phyloP scores from a whole-genome alignment of 164 flowering plant species.

The Nymphaea colorata region DNA sequence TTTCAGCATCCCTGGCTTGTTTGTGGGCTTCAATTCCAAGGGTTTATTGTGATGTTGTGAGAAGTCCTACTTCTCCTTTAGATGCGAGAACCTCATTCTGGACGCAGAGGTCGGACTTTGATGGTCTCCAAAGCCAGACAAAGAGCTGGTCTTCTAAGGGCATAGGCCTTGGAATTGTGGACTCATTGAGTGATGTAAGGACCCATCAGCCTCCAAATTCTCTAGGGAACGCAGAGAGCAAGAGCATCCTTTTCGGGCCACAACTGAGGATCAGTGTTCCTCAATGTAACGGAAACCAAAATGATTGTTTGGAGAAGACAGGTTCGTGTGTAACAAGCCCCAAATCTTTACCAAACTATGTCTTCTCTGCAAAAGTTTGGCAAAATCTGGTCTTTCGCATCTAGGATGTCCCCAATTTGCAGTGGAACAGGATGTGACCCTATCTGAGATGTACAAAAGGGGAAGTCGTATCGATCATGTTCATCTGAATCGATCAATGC shows the following conservation, averaged over 20 bases:
- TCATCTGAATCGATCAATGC: constrained; percentile 33
- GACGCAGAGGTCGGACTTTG: constrained; percentile 23
- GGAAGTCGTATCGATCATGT: constrained; percentile 33
- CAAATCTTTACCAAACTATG: constrained; percentile 44
- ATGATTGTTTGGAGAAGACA: constrained; percentile 1
- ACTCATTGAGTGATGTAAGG: constrained; percentile 26
- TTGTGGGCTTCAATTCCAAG: constrained; percentile 50
- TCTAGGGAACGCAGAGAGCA: constrained; percentile 18
- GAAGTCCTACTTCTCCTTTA: constrained; percentile 81
- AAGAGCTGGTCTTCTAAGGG: constrained; percentile 52
- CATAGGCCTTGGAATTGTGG: constrained; percentile 69
- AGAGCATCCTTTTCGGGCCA: constrained; percentile 47
- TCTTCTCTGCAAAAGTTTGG: constrained; percentile 21
- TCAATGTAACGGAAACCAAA: constrained; percentile 1
- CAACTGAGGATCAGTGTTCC: constrained; percentile 31
- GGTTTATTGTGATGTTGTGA: constrained; percentile 46
- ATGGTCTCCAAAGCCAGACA: constrained; percentile 21
- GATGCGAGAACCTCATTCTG: constrained; percentile 56
- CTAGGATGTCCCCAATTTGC: constrained; percentile 9
- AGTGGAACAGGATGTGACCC: neutral
- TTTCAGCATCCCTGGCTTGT: constrained; percentile 52
- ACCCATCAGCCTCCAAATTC: constrained; percentile 2
- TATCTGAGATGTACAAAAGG: constrained; percentile 9
- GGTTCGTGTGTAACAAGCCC: constrained; percentile 21
- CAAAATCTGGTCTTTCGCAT: constrained; percentile 15